phyloP scores from a whole-genome alignment of 1,139 yeast genomes.

The Lodderomyces margitis region DNA sequence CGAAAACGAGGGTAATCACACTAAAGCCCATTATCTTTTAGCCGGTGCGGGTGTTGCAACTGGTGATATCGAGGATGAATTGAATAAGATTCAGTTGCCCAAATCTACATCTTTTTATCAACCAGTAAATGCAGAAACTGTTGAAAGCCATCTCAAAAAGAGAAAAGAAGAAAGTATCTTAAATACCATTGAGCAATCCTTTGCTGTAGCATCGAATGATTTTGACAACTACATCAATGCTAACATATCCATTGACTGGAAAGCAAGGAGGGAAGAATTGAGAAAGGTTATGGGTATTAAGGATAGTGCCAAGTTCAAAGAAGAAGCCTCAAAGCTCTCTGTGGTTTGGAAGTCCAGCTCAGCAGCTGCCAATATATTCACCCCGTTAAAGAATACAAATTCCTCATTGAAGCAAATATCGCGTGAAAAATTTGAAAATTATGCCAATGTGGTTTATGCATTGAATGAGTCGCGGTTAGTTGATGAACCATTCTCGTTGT shows the following conservation, averaged over 20 bases:
- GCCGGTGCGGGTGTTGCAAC: constrained; percentile 90
- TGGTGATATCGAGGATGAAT: constrained; percentile 76
- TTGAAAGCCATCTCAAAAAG: constrained; percentile 59
- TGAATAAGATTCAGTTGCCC: constrained; percentile 38
- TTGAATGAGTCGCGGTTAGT: constrained; percentile 69
- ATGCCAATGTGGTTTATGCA: constrained; percentile 68
- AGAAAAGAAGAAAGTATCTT: constrained; percentile 83
- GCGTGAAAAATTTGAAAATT: constrained; percentile 65
- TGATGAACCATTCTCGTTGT: constrained; percentile 47
- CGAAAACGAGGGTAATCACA: constrained; percentile 48
- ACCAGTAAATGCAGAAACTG: constrained; percentile 16
- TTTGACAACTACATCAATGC: constrained; percentile 76
- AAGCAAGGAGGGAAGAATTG: constrained; percentile 67
- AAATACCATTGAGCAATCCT: constrained; percentile 79
- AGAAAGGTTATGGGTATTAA: constrained; percentile 61
- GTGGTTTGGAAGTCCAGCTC: constrained; percentile 38
- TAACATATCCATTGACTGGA: constrained; percentile 82
- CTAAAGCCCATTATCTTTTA: constrained; percentile 85
- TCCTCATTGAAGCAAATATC: constrained; percentile 32
- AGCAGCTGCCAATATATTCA: constrained; percentile 35
- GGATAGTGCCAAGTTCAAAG: constrained; percentile 18
- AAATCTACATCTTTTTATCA: constrained; percentile 17
- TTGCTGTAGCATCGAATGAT: constrained; percentile 72
- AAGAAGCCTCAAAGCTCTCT: constrained; percentile 17
- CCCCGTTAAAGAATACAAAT: constrained; percentile 25